Evolutionary conservation across 2,329 filamentous ascomycete genomes (phyloP).

Genomic region (Penicillium polonicum): DNA sequence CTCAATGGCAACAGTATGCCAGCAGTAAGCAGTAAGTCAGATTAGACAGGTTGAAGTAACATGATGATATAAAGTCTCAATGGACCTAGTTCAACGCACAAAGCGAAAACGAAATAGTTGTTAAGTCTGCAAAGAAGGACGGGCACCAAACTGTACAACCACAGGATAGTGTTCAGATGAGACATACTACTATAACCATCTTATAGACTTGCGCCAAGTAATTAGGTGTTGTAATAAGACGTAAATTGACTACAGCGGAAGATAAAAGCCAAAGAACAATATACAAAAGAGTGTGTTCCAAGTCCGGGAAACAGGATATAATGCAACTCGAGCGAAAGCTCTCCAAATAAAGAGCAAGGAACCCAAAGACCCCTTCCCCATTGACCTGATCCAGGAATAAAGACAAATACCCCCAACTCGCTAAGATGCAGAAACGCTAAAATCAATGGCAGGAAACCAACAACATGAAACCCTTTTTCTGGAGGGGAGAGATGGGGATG

Average conservation of each 20-base stretch:
- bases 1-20: not conserved
- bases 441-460: not conserved
- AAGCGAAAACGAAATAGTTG: too few species aligned
- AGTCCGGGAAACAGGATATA: slow-evolving; percentile 1
- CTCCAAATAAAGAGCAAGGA: not conserved
- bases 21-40: not conserved
- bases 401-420: not conserved
- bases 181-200: not conserved
- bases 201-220: not conserved
- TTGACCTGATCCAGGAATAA: not conserved
- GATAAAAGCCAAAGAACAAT: not conserved
- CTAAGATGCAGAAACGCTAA: slow-evolving; percentile 11
- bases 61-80: not conserved
- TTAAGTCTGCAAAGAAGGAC: not conserved
- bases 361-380: not conserved
- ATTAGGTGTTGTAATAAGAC: not conserved
- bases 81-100: not conserved
- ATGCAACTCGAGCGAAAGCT: slow-evolving; percentile 3
- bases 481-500: not conserved
- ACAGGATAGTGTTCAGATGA: not conserved
- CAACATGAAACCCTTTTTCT: not conserved
- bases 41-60: not conserved
- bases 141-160: not conserved
- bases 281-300: not conserved
- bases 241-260: not conserved